phyloP scores from a whole-genome alignment of 2,329 filamentous ascomycete genomes.

The Colletotrichum plurivorum region DNA sequence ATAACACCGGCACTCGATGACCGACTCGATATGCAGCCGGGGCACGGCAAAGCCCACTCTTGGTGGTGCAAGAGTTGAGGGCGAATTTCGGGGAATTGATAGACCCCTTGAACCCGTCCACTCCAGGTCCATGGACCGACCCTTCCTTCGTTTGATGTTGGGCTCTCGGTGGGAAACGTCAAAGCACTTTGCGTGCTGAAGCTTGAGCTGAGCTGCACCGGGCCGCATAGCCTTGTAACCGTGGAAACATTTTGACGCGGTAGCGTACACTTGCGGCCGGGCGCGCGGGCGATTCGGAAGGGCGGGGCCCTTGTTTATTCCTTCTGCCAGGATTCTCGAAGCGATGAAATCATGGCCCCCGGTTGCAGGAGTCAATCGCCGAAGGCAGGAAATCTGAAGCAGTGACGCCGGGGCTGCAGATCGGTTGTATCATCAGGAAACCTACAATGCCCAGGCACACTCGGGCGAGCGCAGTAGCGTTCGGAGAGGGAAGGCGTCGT shows the following conservation, averaged over 20 bases:
- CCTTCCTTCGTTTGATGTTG: constrained; percentile 25
- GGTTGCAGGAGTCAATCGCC: constrained; percentile 13
- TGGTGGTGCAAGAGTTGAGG: not conserved
- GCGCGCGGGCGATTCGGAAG: constrained; percentile 2
- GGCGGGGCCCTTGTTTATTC: not conserved
- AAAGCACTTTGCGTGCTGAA: constrained; percentile 18
- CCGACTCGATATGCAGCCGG: not conserved
- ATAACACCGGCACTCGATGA: constrained; percentile 7
- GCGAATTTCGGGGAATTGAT: constrained; percentile 24
- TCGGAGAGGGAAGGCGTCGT: constrained; percentile 22
- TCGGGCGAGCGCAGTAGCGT: constrained; percentile 24
- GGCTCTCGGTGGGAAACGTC: constrained; percentile 8
- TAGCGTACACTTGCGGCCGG: not conserved
- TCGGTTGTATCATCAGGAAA: constrained; percentile 38
- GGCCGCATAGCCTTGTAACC: constrained; percentile 7
- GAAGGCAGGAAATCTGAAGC: constrained; percentile 23
- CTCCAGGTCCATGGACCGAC: constrained; percentile 1
- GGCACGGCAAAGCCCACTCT: not conserved
- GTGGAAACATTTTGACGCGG: constrained; percentile 22
- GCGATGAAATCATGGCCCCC: constrained; percentile 21
- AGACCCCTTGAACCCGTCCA: constrained; percentile 21
- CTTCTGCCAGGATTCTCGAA: constrained; percentile 30
- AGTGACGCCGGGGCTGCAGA: constrained; percentile 39
- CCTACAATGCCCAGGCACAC: constrained; percentile 31
- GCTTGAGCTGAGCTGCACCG: constrained; percentile 6